These are phyloP conservation scores for Ciborinia camelliae DNA, from an alignment of 2,329 filamentous ascomycete species.

Conservation along the genomic window DNA sequence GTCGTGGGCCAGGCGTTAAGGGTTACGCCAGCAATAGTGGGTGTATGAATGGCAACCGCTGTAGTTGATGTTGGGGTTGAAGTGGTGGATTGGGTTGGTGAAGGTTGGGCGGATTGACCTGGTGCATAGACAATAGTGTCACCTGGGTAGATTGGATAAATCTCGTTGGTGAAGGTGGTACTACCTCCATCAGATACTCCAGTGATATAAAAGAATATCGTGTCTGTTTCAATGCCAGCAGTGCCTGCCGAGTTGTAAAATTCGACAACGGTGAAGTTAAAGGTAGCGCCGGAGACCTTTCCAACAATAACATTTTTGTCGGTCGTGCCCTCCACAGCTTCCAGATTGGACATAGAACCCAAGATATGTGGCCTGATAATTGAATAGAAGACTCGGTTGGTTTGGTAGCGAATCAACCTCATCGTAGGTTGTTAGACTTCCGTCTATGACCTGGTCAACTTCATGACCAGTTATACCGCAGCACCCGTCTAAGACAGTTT, in stretches of 20 bases:
- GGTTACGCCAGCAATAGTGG: not conserved
- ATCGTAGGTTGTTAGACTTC: not conserved
- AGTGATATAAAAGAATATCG: not conserved
- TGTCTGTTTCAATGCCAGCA: not conserved
- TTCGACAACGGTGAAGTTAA: slow-evolving; percentile 1
- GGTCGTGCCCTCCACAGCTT: not conserved
- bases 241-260: not conserved
- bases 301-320: not conserved
- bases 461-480: not conserved
- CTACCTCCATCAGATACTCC: not conserved
- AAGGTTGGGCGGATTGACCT: not conserved
- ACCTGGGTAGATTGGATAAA: slow-evolving; percentile 6
- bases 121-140: slow-evolving; percentile 1
- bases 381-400: not conserved
- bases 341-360: slow-evolving; percentile 9
- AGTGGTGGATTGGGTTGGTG: not conserved
- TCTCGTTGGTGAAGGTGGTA: not conserved
- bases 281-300: slow-evolving; percentile 4
- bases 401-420: not conserved
- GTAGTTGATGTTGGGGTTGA: not conserved
- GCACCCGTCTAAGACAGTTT: not conserved
- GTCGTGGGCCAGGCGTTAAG: not conserved
- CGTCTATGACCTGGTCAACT: not conserved
- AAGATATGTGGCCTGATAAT: not conserved
- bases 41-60: not conserved